Evolutionary conservation across 805 yeast species (phyloP).

Genomic region (Wickerhamomyces chaumierensis): DNA sequence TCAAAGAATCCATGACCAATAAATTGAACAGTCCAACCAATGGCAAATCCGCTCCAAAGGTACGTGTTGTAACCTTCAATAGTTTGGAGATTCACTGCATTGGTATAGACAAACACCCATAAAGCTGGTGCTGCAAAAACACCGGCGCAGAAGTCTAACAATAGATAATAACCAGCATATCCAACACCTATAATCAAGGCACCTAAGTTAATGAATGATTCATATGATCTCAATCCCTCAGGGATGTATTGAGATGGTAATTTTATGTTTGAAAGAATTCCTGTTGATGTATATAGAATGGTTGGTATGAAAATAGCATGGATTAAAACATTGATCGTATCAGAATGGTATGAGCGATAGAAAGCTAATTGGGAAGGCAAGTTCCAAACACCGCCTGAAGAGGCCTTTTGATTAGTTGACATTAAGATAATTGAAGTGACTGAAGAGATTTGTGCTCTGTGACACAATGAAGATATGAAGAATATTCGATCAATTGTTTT

Average conservation of each 20-base stretch:
- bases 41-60: constrained; percentile 28
- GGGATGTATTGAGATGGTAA: constrained; percentile 4
- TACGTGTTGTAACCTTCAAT: constrained; percentile 11
- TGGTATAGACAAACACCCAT: constrained; percentile 14
- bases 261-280: constrained; percentile 23
- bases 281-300: constrained; percentile 47
- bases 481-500: no score
- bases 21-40: constrained; percentile 76
- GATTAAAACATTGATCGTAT: constrained; percentile 54
- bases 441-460: no score
- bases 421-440: no score
- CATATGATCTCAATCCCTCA: neutral
- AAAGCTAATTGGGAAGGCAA: constrained; percentile 37
- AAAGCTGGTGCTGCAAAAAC: constrained; percentile 30
- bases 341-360: constrained; percentile 44
- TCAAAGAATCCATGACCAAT: constrained; percentile 82
- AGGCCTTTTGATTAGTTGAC: neutral
- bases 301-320: constrained; percentile 76
- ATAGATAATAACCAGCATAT: constrained; percentile 48
- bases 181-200: constrained; percentile 26
- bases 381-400: constrained; percentile 4
- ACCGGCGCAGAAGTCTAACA: constrained; percentile 44
- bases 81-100: constrained; percentile 15
- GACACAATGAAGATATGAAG: no score
- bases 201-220: constrained; percentile 31